Evolutionary conservation across 2,329 filamentous ascomycete genomes (phyloP).

Genomic region (Fusarium sp.): DNA sequence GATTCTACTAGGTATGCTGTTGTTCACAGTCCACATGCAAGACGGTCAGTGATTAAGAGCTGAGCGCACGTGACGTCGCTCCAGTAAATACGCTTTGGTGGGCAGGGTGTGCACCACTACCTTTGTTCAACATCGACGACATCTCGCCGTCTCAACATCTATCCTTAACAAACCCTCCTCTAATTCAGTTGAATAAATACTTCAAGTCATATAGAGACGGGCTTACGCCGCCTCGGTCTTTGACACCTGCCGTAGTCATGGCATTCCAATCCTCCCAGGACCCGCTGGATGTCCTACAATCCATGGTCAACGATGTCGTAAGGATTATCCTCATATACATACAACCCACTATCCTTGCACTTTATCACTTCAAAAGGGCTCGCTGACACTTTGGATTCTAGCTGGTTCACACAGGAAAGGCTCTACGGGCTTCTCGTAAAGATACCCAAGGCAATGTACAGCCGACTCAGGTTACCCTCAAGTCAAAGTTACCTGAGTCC

Average conservation of each 20-base stretch:
- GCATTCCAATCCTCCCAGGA: slow-evolving; percentile 55
- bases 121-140: slow-evolving; percentile 32
- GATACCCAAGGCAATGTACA: slow-evolving; percentile 60
- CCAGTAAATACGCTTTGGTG: slow-evolving; percentile 7
- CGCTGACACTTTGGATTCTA: slow-evolving; percentile 48
- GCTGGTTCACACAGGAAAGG: slow-evolving; percentile 73
- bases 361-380: slow-evolving; percentile 3
- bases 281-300: slow-evolving; percentile 65
- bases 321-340: slow-evolving; percentile 47
- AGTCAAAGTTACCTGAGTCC: slow-evolving; percentile 63
- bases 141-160: slow-evolving; percentile 20
- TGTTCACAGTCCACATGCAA: slow-evolving; percentile 2
- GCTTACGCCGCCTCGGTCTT: not conserved
- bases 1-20: not conserved
- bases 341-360: not conserved
- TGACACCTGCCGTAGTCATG: slow-evolving; percentile 43
- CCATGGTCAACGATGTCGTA: slow-evolving; percentile 70
- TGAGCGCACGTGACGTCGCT: slow-evolving; percentile 42
- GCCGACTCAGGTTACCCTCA: slow-evolving; percentile 53
- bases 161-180: not conserved
- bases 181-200: not conserved
- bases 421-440: slow-evolving; percentile 64
- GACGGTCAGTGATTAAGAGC: slow-evolving; percentile 13
- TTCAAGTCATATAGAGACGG: not conserved
- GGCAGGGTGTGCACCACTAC: slow-evolving; percentile 19